These are phyloP conservation scores for Ophiostoma montium DNA, from an alignment of 2,329 filamentous ascomycete genomes.

Conservation along the genomic window DNA sequence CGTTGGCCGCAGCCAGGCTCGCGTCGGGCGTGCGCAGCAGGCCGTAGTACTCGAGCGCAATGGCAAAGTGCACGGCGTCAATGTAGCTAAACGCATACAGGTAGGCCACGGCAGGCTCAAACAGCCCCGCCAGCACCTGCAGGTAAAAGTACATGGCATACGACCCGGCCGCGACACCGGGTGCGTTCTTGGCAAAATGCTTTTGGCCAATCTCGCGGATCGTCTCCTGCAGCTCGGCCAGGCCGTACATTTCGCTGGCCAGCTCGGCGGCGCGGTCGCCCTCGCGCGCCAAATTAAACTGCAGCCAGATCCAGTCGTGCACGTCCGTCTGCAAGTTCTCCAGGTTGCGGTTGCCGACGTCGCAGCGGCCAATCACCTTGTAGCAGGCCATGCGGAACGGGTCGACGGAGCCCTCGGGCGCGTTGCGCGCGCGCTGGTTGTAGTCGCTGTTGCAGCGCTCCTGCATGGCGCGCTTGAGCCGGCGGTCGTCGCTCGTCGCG, in stretches of 20 bases:
- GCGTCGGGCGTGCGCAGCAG: slow-evolving; percentile 78
- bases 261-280: slow-evolving; percentile 49
- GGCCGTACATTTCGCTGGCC: slow-evolving; percentile 50
- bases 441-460: slow-evolving; percentile 85
- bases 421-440: slow-evolving; percentile 68
- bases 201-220: slow-evolving; percentile 81
- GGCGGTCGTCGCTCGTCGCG: slow-evolving; percentile 58
- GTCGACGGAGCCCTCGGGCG: slow-evolving; percentile 75
- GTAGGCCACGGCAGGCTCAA: slow-evolving; percentile 84
- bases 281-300: slow-evolving; percentile 55
- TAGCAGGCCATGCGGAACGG: slow-evolving; percentile 96
- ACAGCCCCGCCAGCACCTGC: slow-evolving; percentile 80
- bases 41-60: slow-evolving; percentile 80
- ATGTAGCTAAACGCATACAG: slow-evolving; percentile 85
- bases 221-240: slow-evolving; percentile 58
- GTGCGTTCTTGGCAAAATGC: slow-evolving; percentile 70
- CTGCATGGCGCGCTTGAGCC: slow-evolving; percentile 65
- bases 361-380: slow-evolving; percentile 81
- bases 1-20: slow-evolving; percentile 46
- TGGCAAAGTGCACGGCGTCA: slow-evolving; percentile 87
- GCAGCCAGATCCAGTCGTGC: slow-evolving; percentile 59
- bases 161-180: slow-evolving; percentile 59
- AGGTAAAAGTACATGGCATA: slow-evolving; percentile 91
- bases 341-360: slow-evolving; percentile 48
- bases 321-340: slow-evolving; percentile 50